Conservation (phyloP, 2,329 filamentous ascomycete genomes). For the Nemania serpens region DNA sequence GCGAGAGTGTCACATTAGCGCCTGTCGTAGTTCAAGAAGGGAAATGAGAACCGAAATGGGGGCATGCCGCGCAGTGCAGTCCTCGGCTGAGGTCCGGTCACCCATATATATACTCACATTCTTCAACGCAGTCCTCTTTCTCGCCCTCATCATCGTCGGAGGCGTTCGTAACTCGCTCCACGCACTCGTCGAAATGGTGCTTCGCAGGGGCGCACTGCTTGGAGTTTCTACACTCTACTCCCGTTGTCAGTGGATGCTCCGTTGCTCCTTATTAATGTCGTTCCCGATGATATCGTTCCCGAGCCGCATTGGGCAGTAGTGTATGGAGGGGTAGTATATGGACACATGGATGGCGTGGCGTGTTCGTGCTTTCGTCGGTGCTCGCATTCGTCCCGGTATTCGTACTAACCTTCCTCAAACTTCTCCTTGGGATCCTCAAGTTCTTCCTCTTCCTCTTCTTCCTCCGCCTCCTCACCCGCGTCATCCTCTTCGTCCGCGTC, state of each 20-base stretch:
- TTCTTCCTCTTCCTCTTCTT: constrained; percentile 84
- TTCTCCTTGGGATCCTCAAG: constrained; percentile 83
- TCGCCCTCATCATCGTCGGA: constrained; percentile 78
- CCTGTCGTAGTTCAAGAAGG: background rate
- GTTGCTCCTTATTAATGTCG: background rate
- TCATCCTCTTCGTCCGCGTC: constrained; percentile 57
- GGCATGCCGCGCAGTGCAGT: background rate
- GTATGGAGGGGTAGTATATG: background rate
- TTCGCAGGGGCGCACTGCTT: constrained; percentile 84
- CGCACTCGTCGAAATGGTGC: constrained; percentile 98
- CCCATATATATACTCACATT: constrained; percentile 72
- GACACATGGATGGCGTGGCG: constrained; percentile 4
- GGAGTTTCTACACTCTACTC: constrained; percentile 84
- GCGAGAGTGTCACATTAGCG: background rate
- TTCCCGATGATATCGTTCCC: constrained; percentile 1
- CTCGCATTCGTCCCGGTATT: background rate
- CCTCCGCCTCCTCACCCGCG: constrained; percentile 66
- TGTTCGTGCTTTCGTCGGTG: constrained; percentile 7
- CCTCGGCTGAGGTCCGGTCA: background rate
- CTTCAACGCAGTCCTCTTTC: constrained; percentile 98
- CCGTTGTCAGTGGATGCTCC: constrained; percentile 14
- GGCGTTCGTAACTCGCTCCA: constrained; percentile 80
- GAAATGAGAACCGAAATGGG: background rate
- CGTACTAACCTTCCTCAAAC: constrained; percentile 84
- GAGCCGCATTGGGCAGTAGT: background rate